Evolutionary conservation across 805 yeast genomes (phyloP).

Genomic region (Candida endomychidarum): DNA sequence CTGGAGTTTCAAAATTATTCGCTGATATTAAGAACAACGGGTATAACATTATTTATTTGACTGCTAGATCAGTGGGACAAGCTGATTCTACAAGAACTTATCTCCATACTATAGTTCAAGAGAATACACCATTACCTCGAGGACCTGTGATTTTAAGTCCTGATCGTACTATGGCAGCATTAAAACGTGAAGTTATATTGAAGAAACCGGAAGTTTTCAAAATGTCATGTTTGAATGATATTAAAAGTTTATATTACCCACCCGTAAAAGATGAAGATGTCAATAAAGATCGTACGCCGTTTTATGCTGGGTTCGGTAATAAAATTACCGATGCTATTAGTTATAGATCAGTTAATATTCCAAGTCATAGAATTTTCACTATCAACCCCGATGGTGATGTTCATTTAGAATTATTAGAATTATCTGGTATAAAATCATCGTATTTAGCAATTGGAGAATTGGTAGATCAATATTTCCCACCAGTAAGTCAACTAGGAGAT

Average conservation of each 20-base stretch:
- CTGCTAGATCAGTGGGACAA: conserved; percentile 94
- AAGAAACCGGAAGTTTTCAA: conserved; percentile 98
- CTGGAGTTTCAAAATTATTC: conserved; percentile 89
- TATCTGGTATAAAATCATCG: conserved; percentile 88
- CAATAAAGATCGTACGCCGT: conserved; percentile 66
- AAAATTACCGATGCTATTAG: conserved; percentile 95
- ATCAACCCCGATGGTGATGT: conserved; percentile 97
- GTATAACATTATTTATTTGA: conserved; percentile 87
- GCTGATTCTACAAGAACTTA: conserved; percentile 91
- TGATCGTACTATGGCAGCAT: conserved; percentile 94
- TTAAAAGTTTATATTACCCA: conserved; percentile 62
- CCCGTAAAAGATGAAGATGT: conserved; percentile 5
- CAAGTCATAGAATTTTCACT: conserved; percentile 91
- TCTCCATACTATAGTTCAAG: conserved; percentile 72
- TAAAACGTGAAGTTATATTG: conserved; percentile 85
- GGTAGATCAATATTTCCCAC: conserved; percentile 97
- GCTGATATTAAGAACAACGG: conserved; percentile 87
- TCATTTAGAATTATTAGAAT: conserved; percentile 91
- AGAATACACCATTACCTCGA: conserved; percentile 62
- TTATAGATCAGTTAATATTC: conserved; percentile 89
- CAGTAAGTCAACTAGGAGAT: conserved; percentile 41
- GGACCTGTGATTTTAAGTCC: conserved; percentile 97
- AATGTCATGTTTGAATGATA: conserved; percentile 92
- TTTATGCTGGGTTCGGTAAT: conserved; percentile 97
- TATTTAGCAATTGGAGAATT: conserved; percentile 88